Conservation (phyloP, 176 grass and related monocot species). For the Phoenix dactylifera region DNA sequence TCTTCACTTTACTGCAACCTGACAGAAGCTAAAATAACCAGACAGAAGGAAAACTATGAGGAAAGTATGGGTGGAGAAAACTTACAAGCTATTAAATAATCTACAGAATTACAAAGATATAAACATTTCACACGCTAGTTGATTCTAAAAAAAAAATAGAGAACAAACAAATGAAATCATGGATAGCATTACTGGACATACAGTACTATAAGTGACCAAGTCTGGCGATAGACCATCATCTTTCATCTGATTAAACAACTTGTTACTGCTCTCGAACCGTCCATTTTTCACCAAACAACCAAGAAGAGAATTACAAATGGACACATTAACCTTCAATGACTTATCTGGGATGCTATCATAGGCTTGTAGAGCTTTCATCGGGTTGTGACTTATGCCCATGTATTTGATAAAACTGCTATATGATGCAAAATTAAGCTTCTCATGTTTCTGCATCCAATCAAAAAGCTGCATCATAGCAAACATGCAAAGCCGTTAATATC, state of each 20-base stretch:
- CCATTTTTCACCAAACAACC: conserved; percentile 83
- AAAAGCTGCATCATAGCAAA: conserved; percentile 35
- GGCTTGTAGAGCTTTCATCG: conserved; percentile 39
- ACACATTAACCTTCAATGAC: conserved; percentile 41
- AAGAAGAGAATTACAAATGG: conserved; percentile 82
- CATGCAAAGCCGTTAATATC: no score
- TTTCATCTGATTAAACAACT: conserved; percentile 77
- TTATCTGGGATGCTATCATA: conserved; percentile 51
- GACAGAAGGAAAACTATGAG: background rate
- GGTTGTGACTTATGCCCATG: conserved; percentile 58
- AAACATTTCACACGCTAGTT: no score
- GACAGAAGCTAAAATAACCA: conserved; percentile 56
- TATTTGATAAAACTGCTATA: conserved; percentile 96
- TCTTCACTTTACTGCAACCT: conserved; percentile 69
- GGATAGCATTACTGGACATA: conserved; percentile 28
- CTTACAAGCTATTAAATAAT: no score
- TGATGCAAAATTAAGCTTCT: conserved; percentile 53
- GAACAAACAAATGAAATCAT: background rate
- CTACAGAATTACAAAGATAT: no score
- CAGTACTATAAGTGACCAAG: conserved; percentile 84
- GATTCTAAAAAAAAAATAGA: no score
- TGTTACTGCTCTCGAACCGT: conserved; percentile 59
- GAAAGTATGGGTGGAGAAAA: no score
- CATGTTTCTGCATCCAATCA: conserved; percentile 58
- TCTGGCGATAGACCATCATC: conserved; percentile 65